Conservation (phyloP, 202 grass and related monocot species). For the Eragrostis tef region DNA sequence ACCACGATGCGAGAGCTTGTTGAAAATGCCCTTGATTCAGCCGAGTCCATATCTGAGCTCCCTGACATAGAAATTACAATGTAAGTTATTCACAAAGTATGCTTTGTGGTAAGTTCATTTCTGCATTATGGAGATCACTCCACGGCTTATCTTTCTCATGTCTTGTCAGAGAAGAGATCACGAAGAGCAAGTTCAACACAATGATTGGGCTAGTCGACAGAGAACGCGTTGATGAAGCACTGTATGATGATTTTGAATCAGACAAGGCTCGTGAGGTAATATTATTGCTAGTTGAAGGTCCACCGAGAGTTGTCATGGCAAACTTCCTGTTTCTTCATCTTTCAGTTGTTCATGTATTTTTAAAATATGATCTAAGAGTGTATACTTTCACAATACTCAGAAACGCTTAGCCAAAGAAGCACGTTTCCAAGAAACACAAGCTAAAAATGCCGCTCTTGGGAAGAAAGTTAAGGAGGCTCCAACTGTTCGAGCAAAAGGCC, state of each 20-base stretch:
- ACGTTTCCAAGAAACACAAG: conserved; percentile 86
- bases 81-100: conserved; percentile 49
- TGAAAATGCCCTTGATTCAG: conserved; percentile 96
- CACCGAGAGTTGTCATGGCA: background rate
- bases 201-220: conserved; percentile 93
- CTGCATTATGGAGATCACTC: conserved; percentile 1
- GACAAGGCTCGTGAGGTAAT: conserved; percentile 87
- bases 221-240: conserved; percentile 78
- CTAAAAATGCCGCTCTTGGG: conserved; percentile 72
- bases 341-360: conserved; percentile 11
- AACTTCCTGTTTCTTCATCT: background rate
- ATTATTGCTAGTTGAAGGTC: conserved; percentile 2
- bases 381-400: conserved; percentile 49
- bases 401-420: conserved; percentile 95
- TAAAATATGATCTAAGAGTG: conserved; percentile 19
- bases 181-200: conserved; percentile 89
- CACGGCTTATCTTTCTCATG: conserved; percentile 17
- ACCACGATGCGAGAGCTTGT: conserved; percentile 89
- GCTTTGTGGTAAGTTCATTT: conserved; percentile 14
- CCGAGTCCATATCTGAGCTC: conserved; percentile 87
- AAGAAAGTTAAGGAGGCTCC: conserved; percentile 88
- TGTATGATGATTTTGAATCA: conserved; percentile 99
- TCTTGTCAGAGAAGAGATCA: conserved; percentile 88
- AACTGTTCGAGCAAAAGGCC: conserved; percentile 62
- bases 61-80: conserved; percentile 78